A percentile compares a stretch with the other conserved stretches of the same genome.
Conservation (phyloP, 768 basidiomycete species). For the Strobilomyces echinocephalus region DNA sequence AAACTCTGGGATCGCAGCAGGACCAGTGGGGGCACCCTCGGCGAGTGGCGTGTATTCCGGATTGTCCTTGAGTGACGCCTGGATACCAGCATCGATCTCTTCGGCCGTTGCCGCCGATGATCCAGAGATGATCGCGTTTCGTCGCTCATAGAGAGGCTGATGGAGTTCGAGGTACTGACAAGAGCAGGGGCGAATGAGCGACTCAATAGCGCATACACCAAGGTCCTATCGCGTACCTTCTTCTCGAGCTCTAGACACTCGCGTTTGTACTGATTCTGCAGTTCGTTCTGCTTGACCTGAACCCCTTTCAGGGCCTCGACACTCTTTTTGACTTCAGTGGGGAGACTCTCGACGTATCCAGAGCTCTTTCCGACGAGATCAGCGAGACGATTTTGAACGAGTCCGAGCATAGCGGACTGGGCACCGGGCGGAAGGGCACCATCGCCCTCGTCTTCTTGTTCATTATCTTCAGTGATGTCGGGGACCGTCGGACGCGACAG, state of each 20-base stretch:
- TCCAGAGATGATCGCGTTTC: slow-evolving; percentile 80
- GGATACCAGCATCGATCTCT: slow-evolving; percentile 79
- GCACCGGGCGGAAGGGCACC: slow-evolving; percentile 40
- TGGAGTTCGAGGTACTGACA: slow-evolving; percentile 68
- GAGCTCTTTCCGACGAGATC: slow-evolving; percentile 86
- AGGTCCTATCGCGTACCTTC: slow-evolving; percentile 54
- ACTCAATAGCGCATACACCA: slow-evolving; percentile 12
- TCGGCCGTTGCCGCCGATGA: slow-evolving; percentile 64
- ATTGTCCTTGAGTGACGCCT: slow-evolving; percentile 70
- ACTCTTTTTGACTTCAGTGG: slow-evolving; percentile 73
- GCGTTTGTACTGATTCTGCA: slow-evolving; percentile 88
- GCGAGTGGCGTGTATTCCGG: slow-evolving; percentile 61
- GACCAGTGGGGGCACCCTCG: slow-evolving; percentile 42
- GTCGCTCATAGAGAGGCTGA: slow-evolving; percentile 82
- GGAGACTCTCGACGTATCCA: slow-evolving; percentile 90
- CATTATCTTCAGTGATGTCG: slow-evolving; percentile 80
- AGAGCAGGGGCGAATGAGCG: slow-evolving; percentile 4
- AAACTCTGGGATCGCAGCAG: slow-evolving; percentile 77
- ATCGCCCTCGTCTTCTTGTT: slow-evolving; percentile 59
- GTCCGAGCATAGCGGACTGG: slow-evolving; percentile 67
- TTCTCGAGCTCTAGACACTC: slow-evolving; percentile 95
- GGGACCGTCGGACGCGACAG: slow-evolving; percentile 86
- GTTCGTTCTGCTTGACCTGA: slow-evolving; percentile 84
- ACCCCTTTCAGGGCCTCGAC: slow-evolving; percentile 92
- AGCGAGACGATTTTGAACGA: slow-evolving; percentile 87